These are phyloP conservation scores for Penicillium aurantiogriseum DNA, from an alignment of 2,329 filamentous ascomycete species.

Conservation along the genomic window DNA sequence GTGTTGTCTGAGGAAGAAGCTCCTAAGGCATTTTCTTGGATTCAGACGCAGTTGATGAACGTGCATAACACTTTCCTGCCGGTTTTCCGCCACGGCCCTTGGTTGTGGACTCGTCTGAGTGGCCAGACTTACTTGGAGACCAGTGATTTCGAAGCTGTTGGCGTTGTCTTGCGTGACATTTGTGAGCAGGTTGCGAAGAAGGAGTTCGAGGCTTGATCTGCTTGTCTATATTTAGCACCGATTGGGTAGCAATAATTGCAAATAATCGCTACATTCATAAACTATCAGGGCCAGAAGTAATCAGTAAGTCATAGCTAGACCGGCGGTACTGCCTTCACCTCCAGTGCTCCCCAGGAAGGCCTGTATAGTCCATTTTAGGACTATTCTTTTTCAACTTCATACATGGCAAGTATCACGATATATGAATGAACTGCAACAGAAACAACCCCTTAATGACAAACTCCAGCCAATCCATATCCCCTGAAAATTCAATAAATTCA, in stretches of 20 bases:
- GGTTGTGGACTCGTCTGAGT: conserved; percentile 71
- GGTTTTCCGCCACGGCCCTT: conserved; percentile 58
- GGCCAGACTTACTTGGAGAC: conserved; percentile 82
- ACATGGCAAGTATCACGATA: not conserved
- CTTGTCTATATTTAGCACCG: not conserved
- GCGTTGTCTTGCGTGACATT: conserved; percentile 56
- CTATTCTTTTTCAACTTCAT: not conserved
- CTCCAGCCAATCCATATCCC: not conserved
- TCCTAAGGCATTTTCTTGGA: conserved; percentile 55
- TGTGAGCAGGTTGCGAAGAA: conserved; percentile 52
- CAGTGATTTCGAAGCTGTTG: conserved; percentile 73
- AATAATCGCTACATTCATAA: not conserved
- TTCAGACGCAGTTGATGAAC: conserved; percentile 52
- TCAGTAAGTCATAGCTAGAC: not conserved
- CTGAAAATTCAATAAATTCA: not conserved
- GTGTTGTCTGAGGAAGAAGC: conserved; percentile 43
- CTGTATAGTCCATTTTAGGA: not conserved
- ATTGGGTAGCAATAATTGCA: not conserved
- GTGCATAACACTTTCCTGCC: conserved; percentile 72
- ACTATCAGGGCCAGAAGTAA: not conserved
- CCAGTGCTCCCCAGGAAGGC: not conserved
- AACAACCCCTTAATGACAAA: not conserved
- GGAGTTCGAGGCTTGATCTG: conserved; percentile 28
- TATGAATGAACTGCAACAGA: not conserved
- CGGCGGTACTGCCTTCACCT: not conserved